A percentile compares a stretch with the other conserved stretches of the same genome.
Conservation (phyloP, 2,329 filamentous ascomycete genomes). For the Mollisia scopiformis region DNA sequence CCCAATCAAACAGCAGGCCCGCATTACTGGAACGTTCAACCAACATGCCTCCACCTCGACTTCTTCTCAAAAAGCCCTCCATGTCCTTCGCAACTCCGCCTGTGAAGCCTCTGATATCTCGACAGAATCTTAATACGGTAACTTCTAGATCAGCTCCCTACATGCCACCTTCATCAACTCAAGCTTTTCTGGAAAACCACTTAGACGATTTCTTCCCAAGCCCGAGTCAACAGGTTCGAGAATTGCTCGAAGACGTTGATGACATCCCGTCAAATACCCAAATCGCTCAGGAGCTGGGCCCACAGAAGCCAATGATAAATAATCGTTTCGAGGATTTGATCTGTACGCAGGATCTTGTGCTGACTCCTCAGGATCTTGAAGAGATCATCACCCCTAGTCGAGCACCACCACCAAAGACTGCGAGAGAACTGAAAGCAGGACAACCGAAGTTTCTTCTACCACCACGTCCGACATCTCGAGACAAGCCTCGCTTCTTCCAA, state of each 20-base stretch:
- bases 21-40: slow-evolving; percentile 16
- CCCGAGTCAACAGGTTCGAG: slow-evolving; percentile 55
- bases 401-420: slow-evolving; percentile 1
- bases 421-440: neutral
- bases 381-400: slow-evolving; percentile 41
- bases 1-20: neutral
- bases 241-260: slow-evolving; percentile 48
- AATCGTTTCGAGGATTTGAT: slow-evolving; percentile 22
- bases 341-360: slow-evolving; percentile 47
- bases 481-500: slow-evolving; percentile 28
- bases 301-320: slow-evolving; percentile 1
- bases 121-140: neutral
- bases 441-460: neutral
- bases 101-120: neutral
- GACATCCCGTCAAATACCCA: slow-evolving; percentile 31
- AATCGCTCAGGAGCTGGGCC: slow-evolving; percentile 26
- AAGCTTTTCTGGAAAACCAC: slow-evolving; percentile 52
- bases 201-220: slow-evolving; percentile 58
- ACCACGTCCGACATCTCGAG: slow-evolving; percentile 3
- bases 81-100: slow-evolving; percentile 9
- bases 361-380: slow-evolving; percentile 51
- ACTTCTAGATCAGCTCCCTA: neutral
- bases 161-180: slow-evolving; percentile 48
- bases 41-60: slow-evolving; percentile 25
- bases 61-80: slow-evolving; percentile 14